A percentile compares a stretch with the other conserved stretches of the same genome.
phyloP scores from a whole-genome alignment of 176 grass and related monocot genomes.

The Hyparrhenia diplandra region DNA sequence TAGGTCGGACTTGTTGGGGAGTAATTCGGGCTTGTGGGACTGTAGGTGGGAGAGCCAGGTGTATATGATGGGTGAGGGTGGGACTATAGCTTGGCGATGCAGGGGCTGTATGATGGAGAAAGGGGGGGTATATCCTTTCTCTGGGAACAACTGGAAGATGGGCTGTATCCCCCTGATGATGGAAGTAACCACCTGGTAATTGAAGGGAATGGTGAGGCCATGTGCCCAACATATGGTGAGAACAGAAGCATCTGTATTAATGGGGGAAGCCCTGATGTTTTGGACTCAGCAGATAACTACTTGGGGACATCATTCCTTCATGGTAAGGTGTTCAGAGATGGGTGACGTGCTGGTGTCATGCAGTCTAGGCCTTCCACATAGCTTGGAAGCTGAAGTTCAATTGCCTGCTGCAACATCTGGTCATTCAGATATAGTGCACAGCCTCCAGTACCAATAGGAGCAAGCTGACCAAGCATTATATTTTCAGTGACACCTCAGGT shows the following conservation, averaged over 20 bases:
- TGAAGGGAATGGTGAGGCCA: conserved; percentile 77
- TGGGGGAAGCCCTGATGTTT: conserved; percentile 90
- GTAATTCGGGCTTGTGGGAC: conserved; percentile 64
- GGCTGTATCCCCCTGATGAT: conserved; percentile 71
- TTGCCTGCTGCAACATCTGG: conserved; percentile 95
- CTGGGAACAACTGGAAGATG: conserved; percentile 60
- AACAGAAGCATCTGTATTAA: conserved; percentile 76
- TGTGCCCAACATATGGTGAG: conserved; percentile 88
- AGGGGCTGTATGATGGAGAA: conserved; percentile 56
- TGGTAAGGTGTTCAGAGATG: conserved; percentile 74
- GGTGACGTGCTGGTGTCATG: conserved; percentile 80
- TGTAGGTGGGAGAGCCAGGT: conserved; percentile 57
- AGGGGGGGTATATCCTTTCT: conserved; percentile 52
- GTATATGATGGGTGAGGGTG: conserved; percentile 57
- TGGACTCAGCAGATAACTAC: conserved; percentile 79
- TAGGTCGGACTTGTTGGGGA: conserved; percentile 64
- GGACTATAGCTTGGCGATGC: conserved; percentile 53
- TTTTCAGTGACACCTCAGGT: conserved; percentile 93
- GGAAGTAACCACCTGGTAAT: conserved; percentile 83
- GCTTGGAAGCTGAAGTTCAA: conserved; percentile 91
- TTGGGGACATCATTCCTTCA: conserved; percentile 98
- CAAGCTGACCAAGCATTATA: conserved; percentile 96
- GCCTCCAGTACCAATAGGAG: conserved; percentile 77
- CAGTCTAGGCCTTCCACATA: conserved; percentile 76
- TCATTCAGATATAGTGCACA: conserved; percentile 88